Evolutionary conservation across 352 stramenopile species (phyloP).

Genomic region (Phytopythium litorale): DNA sequence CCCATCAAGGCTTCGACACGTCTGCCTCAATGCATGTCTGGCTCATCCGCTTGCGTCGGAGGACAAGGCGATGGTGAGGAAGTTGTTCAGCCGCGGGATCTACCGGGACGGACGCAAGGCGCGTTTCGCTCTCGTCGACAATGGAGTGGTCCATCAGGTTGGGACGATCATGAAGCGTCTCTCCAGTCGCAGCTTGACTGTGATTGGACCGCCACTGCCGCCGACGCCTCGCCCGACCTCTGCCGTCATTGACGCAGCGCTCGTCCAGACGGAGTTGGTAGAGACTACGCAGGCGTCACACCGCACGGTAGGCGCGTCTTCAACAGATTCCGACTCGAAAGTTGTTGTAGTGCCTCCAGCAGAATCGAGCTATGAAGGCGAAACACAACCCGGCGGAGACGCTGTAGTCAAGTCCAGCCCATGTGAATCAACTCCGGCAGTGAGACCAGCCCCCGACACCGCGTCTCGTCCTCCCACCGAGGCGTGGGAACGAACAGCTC

Average conservation of each 20-base stretch:
- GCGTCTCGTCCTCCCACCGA: background rate
- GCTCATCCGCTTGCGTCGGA: background rate
- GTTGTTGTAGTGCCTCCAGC: background rate
- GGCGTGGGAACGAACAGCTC: background rate
- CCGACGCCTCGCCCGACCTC: background rate
- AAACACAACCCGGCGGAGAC: too few relatives aligned
- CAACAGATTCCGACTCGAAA: background rate
- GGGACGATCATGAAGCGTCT: background rate
- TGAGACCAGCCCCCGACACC: background rate
- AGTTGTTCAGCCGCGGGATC: background rate
- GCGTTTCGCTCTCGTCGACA: background rate
- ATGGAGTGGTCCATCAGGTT: background rate
- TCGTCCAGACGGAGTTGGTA: background rate
- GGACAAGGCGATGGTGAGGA: background rate
- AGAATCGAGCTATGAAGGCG: too few relatives aligned
- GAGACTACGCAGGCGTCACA: background rate
- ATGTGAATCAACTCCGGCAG: background rate
- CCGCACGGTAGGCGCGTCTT: background rate
- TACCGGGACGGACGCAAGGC: slow-evolving; percentile 5
- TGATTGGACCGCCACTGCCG: background rate
- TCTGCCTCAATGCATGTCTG: background rate
- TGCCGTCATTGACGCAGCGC: background rate
- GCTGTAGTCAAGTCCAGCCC: background rate
- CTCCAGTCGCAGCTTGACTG: background rate
- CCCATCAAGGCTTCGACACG: background rate